Evolutionary conservation across 495 filamentous ascomycete species (phyloP).

Genomic region (Saxophila tyrrhenica): DNA sequence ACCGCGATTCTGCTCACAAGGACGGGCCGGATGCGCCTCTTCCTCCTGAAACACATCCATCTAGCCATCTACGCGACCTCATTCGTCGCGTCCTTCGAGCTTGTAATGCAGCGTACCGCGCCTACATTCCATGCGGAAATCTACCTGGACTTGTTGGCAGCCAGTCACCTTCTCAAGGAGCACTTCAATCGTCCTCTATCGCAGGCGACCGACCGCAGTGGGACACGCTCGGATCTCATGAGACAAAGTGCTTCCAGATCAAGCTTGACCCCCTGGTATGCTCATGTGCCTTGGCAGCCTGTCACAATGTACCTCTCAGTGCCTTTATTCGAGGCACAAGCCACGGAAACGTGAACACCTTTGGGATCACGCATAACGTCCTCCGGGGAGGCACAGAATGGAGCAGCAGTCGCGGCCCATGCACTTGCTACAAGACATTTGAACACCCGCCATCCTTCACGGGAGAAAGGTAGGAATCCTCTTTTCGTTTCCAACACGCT

Average conservation of each 20-base stretch:
- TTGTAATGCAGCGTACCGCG: constrained; percentile 1
- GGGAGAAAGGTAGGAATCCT: neutral
- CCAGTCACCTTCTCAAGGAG: neutral
- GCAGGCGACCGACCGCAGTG: neutral
- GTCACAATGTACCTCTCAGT: neutral
- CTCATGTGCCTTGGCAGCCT: neutral
- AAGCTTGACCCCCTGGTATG: neutral
- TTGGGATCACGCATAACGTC: neutral
- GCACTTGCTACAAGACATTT: neutral
- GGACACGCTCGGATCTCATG: neutral
- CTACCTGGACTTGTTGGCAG: neutral
- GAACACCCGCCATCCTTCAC: neutral
- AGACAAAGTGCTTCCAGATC: neutral
- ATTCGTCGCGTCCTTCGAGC: neutral
- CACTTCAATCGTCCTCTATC: neutral
- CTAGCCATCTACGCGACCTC: neutral
- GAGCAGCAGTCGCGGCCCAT: neutral
- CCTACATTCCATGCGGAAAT: neutral
- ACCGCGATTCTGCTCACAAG: too few relatives aligned
- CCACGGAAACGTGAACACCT: neutral
- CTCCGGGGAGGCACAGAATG: neutral
- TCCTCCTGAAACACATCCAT: neutral
- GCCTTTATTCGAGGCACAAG: neutral
- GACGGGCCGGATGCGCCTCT: neutral
- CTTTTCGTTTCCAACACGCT: neutral